phyloP scores from a whole-genome alignment of 163 green algal species.

The Chlamydomonas reinhardtii region DNA sequence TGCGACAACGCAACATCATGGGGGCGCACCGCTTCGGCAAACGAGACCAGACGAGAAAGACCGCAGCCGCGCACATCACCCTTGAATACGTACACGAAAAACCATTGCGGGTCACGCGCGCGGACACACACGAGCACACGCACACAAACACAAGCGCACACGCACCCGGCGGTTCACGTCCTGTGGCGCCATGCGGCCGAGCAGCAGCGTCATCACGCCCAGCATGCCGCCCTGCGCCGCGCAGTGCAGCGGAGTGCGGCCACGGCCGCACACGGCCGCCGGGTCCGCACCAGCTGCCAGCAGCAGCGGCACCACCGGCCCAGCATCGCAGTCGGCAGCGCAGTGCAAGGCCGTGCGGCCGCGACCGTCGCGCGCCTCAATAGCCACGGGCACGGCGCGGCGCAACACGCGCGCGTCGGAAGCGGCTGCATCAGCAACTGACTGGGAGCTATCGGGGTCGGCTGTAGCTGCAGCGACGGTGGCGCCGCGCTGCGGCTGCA shows the following conservation, averaged over 20 bases:
- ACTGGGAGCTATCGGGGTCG: neutral
- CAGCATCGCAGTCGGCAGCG: slow-evolving; percentile 40
- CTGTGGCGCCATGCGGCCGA: slow-evolving; percentile 18
- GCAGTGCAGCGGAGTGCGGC: slow-evolving; percentile 69
- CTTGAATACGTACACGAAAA: no score
- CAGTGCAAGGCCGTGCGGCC: slow-evolving; percentile 67
- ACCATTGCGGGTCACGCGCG: no score
- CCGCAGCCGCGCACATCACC: no score
- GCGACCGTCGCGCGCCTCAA: slow-evolving; percentile 46
- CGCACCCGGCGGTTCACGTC: slow-evolving; percentile 12
- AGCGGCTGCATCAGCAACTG: neutral
- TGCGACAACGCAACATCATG: neutral
- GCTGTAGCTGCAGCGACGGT: no score
- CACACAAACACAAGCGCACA: neutral
- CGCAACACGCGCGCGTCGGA: neutral
- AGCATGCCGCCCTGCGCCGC: slow-evolving; percentile 70
- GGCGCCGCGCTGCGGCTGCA: no score
- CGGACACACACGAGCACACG: no score
- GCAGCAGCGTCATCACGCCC: slow-evolving; percentile 50
- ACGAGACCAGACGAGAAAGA: no score
- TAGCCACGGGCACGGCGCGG: slow-evolving; percentile 16
- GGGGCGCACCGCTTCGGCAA: no score
- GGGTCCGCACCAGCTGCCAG: slow-evolving; percentile 57
- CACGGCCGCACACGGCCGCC: slow-evolving; percentile 8
- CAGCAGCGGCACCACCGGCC: neutral